Conservation (phyloP, 805 yeast genomes). For the Schizosaccharomyces octosporus region DNA sequence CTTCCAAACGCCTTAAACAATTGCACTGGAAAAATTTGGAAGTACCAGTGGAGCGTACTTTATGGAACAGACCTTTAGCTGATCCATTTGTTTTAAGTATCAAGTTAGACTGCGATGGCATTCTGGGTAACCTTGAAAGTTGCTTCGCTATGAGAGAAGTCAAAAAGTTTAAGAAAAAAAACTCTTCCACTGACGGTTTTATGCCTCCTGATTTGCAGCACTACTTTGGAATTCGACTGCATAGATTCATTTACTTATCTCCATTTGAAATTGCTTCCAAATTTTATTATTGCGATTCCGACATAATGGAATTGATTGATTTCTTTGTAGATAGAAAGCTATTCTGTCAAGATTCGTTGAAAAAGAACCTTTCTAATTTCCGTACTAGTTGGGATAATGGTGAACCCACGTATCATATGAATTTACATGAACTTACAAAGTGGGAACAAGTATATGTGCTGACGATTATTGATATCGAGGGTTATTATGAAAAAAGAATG, state of each 20-base stretch:
- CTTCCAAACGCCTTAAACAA: neutral
- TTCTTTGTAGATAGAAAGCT: neutral
- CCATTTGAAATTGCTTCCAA: neutral
- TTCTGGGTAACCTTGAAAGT: neutral
- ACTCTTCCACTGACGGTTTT: neutral
- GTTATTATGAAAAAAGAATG: neutral
- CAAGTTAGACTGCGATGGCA: neutral
- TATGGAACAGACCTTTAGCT: neutral
- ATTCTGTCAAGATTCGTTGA: neutral
- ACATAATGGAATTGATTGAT: neutral
- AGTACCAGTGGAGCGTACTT: neutral
- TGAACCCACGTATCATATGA: neutral
- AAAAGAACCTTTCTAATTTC: neutral
- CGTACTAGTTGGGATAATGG: neutral
- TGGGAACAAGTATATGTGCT: neutral
- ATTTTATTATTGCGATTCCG: neutral
- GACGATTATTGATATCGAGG: neutral
- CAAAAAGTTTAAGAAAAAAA: neutral
- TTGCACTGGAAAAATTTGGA: neutral
- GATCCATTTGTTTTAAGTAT: neutral
- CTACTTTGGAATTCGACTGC: neutral
- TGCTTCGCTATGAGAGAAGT: neutral
- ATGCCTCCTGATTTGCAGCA: neutral
- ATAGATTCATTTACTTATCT: neutral
- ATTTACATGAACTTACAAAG: neutral